Evolutionary conservation across 225 moss, liverwort and hornwort species (phyloP), one percentile per base, ranked within the genome.

Genomic region (Thuidium tamariscinum): DNA sequence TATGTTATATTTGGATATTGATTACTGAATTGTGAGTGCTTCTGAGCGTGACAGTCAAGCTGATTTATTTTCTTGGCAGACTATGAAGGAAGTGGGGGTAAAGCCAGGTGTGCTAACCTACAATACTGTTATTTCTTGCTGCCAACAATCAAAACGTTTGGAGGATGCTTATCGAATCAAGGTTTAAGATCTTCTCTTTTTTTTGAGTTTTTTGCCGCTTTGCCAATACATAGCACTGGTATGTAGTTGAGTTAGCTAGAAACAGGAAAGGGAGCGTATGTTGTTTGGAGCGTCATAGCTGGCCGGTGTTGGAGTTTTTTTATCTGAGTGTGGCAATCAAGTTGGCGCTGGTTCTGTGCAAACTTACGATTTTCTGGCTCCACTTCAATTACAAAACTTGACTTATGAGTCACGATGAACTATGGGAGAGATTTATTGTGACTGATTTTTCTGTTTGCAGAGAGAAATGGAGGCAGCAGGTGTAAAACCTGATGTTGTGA

Each of bases 101-200:
- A 93, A 93, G 86, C 95, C 94, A 59, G 93, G 96, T 83, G 93
- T 97, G 91, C 85, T 97, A 76, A 97, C 96, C 9, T 97, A 96
- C 87, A 97, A 97, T 79, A 97, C 95, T 59, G 91, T 97, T 52
- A 96, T 97, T 86, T 95, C 97, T 80, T 97, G 97, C 92, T 97
- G 96, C 90, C 97, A 97, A 91, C 97, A 97, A 93, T 87, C 97
- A 69, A 90, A 92, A 66, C 95, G 97, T 73, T 82, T 97, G 85
- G 97, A 97, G 88, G 97, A 96, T 91, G 97, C 95, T 84, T 97
- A 94, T 87, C 91, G 93, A 80, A 95, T 97, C 66, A 97, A 97
- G 93, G 97, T 97, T 62, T 25, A 62, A 46, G 41, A n/a, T 4
- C 46, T 57, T 82, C 68, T 36, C 42, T 65, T 75, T 17, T 63